Percentiles rank a stretch among this genome's conserved stretches.
These are phyloP conservation scores for Trichoderma cornu-damae DNA, from an alignment of 2,329 filamentous ascomycete genomes.

Conservation along the genomic window DNA sequence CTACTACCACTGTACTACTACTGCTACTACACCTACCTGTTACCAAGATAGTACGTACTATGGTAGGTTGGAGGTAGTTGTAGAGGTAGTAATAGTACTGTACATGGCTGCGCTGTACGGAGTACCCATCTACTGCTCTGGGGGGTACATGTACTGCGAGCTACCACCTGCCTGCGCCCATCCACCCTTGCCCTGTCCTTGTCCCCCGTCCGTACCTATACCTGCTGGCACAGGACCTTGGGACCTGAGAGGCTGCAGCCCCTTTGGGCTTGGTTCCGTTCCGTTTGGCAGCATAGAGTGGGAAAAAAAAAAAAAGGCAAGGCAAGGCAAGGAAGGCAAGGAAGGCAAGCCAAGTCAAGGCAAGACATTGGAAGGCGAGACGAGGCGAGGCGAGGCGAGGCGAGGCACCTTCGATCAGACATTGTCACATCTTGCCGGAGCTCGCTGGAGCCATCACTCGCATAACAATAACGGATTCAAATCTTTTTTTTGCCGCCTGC, in stretches of 20 bases:
- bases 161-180: constrained; percentile 3
- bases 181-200: neutral
- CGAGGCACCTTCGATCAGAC: neutral
- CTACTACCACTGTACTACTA: too few species aligned
- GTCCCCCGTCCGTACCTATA: neutral
- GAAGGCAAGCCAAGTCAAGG: neutral
- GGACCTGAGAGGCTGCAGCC: constrained; percentile 7
- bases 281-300: neutral
- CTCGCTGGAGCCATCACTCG: constrained; percentile 8
- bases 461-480: constrained; percentile 10
- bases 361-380: too few species aligned
- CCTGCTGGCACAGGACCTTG: neutral
- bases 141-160: neutral
- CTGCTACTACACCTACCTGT: too few species aligned
- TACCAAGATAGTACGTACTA: too few species aligned
- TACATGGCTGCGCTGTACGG: too few species aligned
- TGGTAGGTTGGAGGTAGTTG: too few species aligned
- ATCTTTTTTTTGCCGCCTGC: neutral
- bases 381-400: neutral
- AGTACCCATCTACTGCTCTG: neutral
- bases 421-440: neutral
- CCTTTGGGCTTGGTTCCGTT: neutral
- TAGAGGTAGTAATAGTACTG: too few species aligned
- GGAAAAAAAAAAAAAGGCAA: neutral
- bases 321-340: constrained; percentile 1